These are phyloP conservation scores for Ascochyta koolunga DNA, from an alignment of 2,329 filamentous ascomycete species.

Conservation along the genomic window DNA sequence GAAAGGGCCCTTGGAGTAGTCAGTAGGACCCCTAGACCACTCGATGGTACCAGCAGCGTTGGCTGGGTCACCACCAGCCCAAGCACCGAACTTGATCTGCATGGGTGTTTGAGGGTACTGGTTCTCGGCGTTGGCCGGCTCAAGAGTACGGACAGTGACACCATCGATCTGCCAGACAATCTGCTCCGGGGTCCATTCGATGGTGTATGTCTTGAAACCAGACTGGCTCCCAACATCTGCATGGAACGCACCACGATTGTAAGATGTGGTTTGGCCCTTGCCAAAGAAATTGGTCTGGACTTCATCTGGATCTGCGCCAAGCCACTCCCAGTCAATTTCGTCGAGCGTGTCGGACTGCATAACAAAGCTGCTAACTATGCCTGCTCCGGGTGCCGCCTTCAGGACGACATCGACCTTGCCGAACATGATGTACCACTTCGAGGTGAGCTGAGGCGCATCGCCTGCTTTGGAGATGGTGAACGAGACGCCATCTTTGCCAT, in stretches of 20 bases:
- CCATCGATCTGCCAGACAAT: conserved; percentile 88
- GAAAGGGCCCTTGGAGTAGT: conserved; percentile 84
- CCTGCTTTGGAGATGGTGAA: conserved; percentile 81
- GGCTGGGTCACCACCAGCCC: conserved; percentile 85
- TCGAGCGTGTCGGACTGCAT: conserved; percentile 90
- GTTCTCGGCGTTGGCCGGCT: conserved; percentile 68
- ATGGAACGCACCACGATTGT: conserved; percentile 87
- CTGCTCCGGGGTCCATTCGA: conserved; percentile 88
- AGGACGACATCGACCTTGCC: conserved; percentile 85
- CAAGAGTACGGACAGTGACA: conserved; percentile 76
- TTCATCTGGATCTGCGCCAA: conserved; percentile 75
- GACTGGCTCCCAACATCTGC: conserved; percentile 70
- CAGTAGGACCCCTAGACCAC: conserved; percentile 86
- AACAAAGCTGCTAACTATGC: conserved; percentile 92
- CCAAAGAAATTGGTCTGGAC: conserved; percentile 99
- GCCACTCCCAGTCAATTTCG: conserved; percentile 97
- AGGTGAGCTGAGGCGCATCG: conserved; percentile 83
- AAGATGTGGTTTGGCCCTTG: conserved; percentile 83
- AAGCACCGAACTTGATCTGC: conserved; percentile 89
- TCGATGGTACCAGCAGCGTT: conserved; percentile 83
- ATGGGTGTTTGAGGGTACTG: conserved; percentile 97
- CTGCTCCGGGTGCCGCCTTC: conserved; percentile 84
- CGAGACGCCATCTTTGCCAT: conserved; percentile 75
- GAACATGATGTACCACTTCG: conserved; percentile 99
- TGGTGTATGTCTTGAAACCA: conserved; percentile 80